Base-by-base conservation (phyloP, 768 basidiomycete genomes). In the Hortiboletus flavorubellus region DNA sequence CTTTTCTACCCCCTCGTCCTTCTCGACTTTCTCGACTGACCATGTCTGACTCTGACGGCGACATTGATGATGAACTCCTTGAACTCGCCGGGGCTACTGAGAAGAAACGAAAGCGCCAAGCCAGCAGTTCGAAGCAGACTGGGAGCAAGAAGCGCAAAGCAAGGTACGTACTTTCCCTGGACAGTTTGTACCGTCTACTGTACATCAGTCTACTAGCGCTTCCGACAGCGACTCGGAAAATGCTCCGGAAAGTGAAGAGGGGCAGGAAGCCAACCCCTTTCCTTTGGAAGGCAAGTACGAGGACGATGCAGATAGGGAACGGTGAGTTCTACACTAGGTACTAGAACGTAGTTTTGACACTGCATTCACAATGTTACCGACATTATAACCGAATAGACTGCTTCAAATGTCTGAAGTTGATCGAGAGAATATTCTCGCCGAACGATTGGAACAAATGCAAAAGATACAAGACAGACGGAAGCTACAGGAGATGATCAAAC, bases 231-330 rank as follows among this genome's bases (percentile, higher is more conserved):
- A 71, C 8, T 84, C 85, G 16, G 83, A 80, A 34, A 74, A 78
- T 39, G 79, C 72, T 21, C 78, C 79, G 11, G 87, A 89, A 63
- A 86, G 83, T 56, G 88, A 89, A 62, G 78, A 76, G 49, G 80
- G 80, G 1, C 47, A 55, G 31, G 78, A 77, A 5, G 67, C 69
- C 12, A 87, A 91, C 60, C 86, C 85, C 4, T 98, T 92, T 68
- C 95, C 93, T 0, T 74, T 97, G 12, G 96, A 98, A 64, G 93
- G 92, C 47, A 91, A 92, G 71, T 98, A 91, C 67, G 81, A 80
- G 55, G 86, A 97, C 65, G 92, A 93, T 63, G 79, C 76, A 12
- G 96, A 98, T 71, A 82, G 88, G 64, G 80, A 86, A 59, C 75
- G 78, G 96, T 96, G 75, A 75, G 89, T 76, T 53, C 57, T 38